Percentiles rank a stretch among this genome's conserved stretches.
phyloP scores from a whole-genome alignment of 176 grass and related monocot species.

The Avena insularis region DNA sequence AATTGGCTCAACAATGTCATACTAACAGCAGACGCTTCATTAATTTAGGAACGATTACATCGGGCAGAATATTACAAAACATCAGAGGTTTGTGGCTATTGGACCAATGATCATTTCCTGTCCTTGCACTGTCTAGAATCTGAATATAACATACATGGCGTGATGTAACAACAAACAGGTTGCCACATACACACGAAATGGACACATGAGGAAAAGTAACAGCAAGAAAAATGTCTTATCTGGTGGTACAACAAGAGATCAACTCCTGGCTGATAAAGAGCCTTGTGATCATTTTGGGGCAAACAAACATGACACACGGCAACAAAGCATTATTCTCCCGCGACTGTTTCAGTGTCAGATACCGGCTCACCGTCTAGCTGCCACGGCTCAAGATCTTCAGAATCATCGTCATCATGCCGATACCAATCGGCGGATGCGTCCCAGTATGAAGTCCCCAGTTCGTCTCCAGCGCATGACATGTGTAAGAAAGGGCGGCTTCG shows the following conservation, averaged over 20 bases:
- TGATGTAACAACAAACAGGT: conserved; percentile 14
- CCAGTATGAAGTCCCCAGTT: conserved; percentile 65
- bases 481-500: conserved; percentile 86
- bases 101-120: not conserved
- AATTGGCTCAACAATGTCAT: not conserved
- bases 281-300: not conserved
- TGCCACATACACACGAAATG: not conserved
- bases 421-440: conserved; percentile 72
- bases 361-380: conserved; percentile 53
- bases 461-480: conserved; percentile 72
- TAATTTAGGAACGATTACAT: not conserved
- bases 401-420: conserved; percentile 65
- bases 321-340: conserved; percentile 51
- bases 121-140: conserved; percentile 6
- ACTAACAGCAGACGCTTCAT: not conserved
- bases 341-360: conserved; percentile 42
- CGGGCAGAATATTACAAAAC: not conserved
- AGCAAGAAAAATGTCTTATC: conserved; percentile 14
- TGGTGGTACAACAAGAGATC: conserved; percentile 34
- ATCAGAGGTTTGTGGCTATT: not conserved
- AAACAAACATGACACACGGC: conserved; percentile 28
- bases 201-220: not conserved
- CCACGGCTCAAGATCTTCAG: conserved; percentile 90
- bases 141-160: conserved; percentile 1
- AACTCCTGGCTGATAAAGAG: not conserved